Percentiles rank a stretch among this genome's conserved stretches.
phyloP scores from a whole-genome alignment of 371 early-diverging fungal genomes.

The Chytridium lagenaria region DNA sequence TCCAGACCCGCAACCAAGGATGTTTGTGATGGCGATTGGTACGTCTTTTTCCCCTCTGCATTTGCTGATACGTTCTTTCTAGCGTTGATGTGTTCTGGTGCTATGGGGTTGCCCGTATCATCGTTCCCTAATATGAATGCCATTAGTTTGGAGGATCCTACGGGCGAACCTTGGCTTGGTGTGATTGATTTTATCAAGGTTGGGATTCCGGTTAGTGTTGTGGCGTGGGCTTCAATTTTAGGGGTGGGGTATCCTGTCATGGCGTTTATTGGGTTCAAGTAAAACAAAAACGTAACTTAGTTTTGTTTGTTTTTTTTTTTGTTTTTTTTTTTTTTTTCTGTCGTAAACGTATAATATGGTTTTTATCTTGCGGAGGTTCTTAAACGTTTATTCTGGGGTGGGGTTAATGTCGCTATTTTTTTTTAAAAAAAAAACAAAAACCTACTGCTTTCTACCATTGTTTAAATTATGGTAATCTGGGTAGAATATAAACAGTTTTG shows the following conservation, averaged over 20 bases:
- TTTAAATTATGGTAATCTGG: no score
- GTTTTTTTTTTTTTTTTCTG: neutral
- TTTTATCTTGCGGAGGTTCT: no score
- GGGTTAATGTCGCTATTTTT: no score
- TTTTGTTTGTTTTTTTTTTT: neutral
- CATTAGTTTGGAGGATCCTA: slow-evolving; percentile 87
- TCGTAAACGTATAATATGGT: no score
- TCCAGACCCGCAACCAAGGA: slow-evolving; percentile 86
- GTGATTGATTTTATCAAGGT: slow-evolving; percentile 85
- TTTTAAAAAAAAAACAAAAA: no score
- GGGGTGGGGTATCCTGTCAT: slow-evolving; percentile 43
- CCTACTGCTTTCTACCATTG: no score
- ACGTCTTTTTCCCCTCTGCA: slow-evolving; percentile 11
- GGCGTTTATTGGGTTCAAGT: slow-evolving; percentile 41
- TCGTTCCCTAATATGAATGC: slow-evolving; percentile 96
- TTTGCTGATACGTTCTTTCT: neutral
- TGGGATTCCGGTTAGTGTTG: slow-evolving; percentile 79
- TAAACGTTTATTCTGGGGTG: no score
- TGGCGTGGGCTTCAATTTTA: slow-evolving; percentile 72
- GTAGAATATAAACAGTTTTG: no score
- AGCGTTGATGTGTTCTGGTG: slow-evolving; percentile 81
- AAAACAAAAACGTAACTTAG: neutral
- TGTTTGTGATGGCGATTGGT: slow-evolving; percentile 85
- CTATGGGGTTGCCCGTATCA: slow-evolving; percentile 92
- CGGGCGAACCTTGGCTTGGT: slow-evolving; percentile 84